Evolutionary conservation across 371 early-diverging fungal species (phyloP), one percentile per base, ranked within the genome.

Genomic region (Choanephora cucurbitarum): DNA sequence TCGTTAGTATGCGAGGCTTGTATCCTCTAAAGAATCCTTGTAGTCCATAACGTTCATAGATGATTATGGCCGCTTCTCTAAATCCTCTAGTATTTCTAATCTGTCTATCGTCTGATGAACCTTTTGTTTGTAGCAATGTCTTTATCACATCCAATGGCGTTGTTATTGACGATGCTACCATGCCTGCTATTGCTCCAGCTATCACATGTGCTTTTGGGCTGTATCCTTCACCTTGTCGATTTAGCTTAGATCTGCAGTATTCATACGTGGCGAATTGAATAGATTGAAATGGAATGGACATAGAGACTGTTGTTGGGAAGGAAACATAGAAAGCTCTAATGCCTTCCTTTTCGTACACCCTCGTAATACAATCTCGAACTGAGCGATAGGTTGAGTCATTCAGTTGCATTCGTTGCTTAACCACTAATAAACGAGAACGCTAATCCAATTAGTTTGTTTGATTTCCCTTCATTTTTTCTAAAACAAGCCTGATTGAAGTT

Each of bases 371-470:
- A 11, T 88, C 83, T 14, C 82, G 24, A 15, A 93, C 84, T 40
- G 71, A 85, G n/a, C 78, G 73, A 63, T 92, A 87, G 3, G 70
- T 69, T 0, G 88, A 80, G 44, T 85, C 82, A 34, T 82, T 83
- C 22, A 94, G 67, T 69, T 97, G 98, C 96, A 96, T 95, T 17
- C 98, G 81, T 70, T 97, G 97, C 72, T 97, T 97, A 64, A 96
- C 75, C 28, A 97, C 97, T 88, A 69, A 24, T 19, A 28, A 28
- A 28, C 5, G 7, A 28, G 28, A 28, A 15, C 11, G 32, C 31
- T 33, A 39, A 13, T 28, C 5, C 28, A 28, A 5, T 28, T 28
- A 28, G 7, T 28, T 5, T 60, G 42, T 7, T 28, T 28, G 28
- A 28, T 28, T 28, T 28, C 5, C 7, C 5, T 28, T 28, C 7